phyloP scores from a whole-genome alignment of 2,329 filamentous ascomycete species.

The Basipetospora chlamydospora region DNA sequence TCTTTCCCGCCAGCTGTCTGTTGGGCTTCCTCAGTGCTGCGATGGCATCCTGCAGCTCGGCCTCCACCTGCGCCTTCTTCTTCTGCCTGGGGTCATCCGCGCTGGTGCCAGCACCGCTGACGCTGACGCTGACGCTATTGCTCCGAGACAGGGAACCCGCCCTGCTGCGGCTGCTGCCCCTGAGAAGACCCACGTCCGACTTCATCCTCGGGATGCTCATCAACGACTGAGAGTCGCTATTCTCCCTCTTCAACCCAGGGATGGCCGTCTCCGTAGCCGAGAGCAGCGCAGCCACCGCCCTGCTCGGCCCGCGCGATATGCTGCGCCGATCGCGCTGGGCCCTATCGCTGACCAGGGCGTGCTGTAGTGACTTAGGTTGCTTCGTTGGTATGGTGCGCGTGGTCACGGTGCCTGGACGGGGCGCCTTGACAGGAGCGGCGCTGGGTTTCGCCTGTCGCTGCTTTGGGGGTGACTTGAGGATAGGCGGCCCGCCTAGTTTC shows the following conservation, averaged over 20 bases:
- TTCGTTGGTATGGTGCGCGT: constrained; percentile 30
- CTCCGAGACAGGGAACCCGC: constrained; percentile 21
- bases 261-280: constrained; percentile 50
- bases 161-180: constrained; percentile 20
- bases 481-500: constrained; percentile 60
- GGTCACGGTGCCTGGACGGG: constrained; percentile 35
- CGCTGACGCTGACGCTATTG: constrained; percentile 33
- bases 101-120: too few relatives aligned
- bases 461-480: constrained; percentile 35
- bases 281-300: constrained; percentile 48
- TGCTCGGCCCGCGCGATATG: constrained; percentile 41
- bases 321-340: constrained; percentile 29
- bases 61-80: constrained; percentile 53
- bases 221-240: constrained; percentile 42
- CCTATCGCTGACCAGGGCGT: constrained; percentile 46
- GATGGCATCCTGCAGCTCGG: constrained; percentile 61
- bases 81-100: constrained; percentile 42
- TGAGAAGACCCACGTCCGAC: constrained; percentile 17
- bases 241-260: constrained; percentile 52
- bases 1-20: constrained; percentile 51
- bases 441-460: constrained; percentile 29
- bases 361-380: constrained; percentile 39
- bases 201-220: constrained; percentile 33
- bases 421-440: constrained; percentile 19
- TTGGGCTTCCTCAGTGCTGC: constrained; percentile 62